These are phyloP conservation scores for Globisporangium paroecandrum DNA, from an alignment of 352 stramenopile genomes.

Conservation along the genomic window DNA sequence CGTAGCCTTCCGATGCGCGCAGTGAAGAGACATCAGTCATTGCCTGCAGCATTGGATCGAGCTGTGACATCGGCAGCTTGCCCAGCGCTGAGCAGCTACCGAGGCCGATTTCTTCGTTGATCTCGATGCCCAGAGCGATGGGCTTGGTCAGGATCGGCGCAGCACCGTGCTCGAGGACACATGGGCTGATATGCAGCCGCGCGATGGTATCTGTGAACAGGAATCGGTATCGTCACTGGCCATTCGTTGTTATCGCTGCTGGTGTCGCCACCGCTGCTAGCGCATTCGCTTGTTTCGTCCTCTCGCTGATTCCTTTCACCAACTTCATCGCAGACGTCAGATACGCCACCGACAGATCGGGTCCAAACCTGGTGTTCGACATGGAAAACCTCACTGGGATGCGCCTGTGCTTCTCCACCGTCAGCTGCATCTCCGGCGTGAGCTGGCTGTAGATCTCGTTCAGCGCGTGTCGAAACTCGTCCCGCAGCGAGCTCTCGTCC, in stretches of 20 bases:
- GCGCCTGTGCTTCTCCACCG: neutral
- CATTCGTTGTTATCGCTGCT: neutral
- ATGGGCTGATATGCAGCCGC: neutral
- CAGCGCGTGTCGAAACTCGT: neutral
- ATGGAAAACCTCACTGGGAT: neutral
- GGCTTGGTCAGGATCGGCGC: neutral
- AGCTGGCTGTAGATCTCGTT: neutral
- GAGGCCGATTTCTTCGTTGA: neutral
- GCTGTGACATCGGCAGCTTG: neutral
- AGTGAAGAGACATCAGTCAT: neutral
- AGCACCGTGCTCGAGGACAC: neutral
- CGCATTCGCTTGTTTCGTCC: neutral
- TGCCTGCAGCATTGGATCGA: neutral
- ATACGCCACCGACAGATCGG: neutral
- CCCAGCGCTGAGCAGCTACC: neutral
- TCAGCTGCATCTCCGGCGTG: neutral
- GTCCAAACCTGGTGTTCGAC: neutral
- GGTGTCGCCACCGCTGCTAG: too few relatives aligned
- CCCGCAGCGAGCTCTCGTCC: neutral
- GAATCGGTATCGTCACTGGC: constrained; percentile 2
- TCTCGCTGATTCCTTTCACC: neutral
- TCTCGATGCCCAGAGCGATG: neutral
- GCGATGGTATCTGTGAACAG: neutral
- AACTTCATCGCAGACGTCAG: neutral
- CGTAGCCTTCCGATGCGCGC: neutral